Conservation (phyloP, 495 filamentous ascomycete genomes). For the Cercophora samala region DNA sequence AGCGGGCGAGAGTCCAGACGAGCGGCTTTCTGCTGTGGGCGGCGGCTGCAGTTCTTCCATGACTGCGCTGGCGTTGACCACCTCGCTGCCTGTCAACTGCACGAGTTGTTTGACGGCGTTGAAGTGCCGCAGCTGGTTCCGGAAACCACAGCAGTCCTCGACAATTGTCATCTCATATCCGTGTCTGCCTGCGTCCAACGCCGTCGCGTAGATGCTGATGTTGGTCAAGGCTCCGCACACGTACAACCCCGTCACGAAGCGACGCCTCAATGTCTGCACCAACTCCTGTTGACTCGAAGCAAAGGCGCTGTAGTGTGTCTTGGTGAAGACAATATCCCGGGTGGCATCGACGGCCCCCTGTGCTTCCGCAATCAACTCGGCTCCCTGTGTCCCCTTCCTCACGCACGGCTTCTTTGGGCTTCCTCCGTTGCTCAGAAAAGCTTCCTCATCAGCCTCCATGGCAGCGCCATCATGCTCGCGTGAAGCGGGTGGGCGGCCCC, state of each 20-base stretch:
- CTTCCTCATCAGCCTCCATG: slow-evolving; percentile 50
- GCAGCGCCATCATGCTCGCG: slow-evolving; percentile 30
- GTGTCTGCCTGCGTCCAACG: slow-evolving; percentile 81
- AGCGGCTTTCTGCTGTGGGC: slow-evolving; percentile 11
- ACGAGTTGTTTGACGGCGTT: slow-evolving; percentile 73
- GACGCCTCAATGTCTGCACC: slow-evolving; percentile 64
- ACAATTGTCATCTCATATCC: slow-evolving; percentile 82
- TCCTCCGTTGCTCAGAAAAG: slow-evolving; percentile 53
- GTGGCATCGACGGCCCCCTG: slow-evolving; percentile 51
- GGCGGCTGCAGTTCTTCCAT: slow-evolving; percentile 38
- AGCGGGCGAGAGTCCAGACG: slow-evolving; percentile 32
- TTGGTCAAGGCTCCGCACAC: slow-evolving; percentile 89
- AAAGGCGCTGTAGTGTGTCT: slow-evolving; percentile 87
- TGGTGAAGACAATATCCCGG: slow-evolving; percentile 68
- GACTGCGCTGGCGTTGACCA: slow-evolving; percentile 57
- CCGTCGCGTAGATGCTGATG: slow-evolving; percentile 86
- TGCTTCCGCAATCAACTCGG: slow-evolving; percentile 62
- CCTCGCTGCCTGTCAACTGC: slow-evolving; percentile 69
- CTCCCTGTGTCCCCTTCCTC: slow-evolving; percentile 57
- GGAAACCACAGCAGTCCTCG: slow-evolving; percentile 86
- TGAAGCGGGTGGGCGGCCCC: slow-evolving; percentile 23
- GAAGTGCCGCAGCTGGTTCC: slow-evolving; percentile 66
- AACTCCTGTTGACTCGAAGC: slow-evolving; percentile 50
- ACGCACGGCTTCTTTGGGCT: slow-evolving; percentile 49
- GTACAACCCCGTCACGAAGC: slow-evolving; percentile 86